phyloP scores from a whole-genome alignment of 805 yeast species.

The Candida broadrunensis region DNA sequence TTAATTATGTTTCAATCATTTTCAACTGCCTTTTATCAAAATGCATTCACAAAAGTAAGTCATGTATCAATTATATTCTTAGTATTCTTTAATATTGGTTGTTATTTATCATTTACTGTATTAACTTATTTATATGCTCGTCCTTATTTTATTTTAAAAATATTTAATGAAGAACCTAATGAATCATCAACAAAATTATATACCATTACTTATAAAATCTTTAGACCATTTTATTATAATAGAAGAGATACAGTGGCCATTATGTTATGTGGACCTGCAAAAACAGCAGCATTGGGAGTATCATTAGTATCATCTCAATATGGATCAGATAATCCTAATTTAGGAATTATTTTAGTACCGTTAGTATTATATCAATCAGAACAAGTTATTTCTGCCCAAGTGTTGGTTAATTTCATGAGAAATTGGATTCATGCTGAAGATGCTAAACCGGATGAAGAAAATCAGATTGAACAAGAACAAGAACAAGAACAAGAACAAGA shows the following conservation, averaged over 20 bases:
- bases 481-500: not conserved
- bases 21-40: slow-evolving; percentile 81
- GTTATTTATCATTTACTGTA: slow-evolving; percentile 72
- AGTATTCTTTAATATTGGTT: slow-evolving; percentile 79
- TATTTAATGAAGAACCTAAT: slow-evolving; percentile 48
- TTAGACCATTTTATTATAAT: slow-evolving; percentile 68
- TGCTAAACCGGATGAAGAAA: not conserved
- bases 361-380: slow-evolving; percentile 84
- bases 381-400: slow-evolving; percentile 80
- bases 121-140: slow-evolving; percentile 61
- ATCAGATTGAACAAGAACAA: not conserved
- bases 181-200: slow-evolving; percentile 45
- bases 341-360: slow-evolving; percentile 76
- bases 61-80: slow-evolving; percentile 69
- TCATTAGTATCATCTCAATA: slow-evolving; percentile 79
- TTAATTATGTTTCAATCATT: slow-evolving; percentile 77
- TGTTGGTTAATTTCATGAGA: slow-evolving; percentile 63
- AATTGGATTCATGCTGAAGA: slow-evolving; percentile 59
- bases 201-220: slow-evolving; percentile 37
- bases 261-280: slow-evolving; percentile 89
- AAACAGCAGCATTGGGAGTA: slow-evolving; percentile 90
- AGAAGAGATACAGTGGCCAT: slow-evolving; percentile 73
- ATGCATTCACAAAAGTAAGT: slow-evolving; percentile 71
- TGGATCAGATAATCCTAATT: slow-evolving; percentile 54
- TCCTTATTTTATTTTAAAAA: slow-evolving; percentile 45